phyloP scores from a whole-genome alignment of 1,284 basidiomycete genomes.

The Ganoderma lucidum region DNA sequence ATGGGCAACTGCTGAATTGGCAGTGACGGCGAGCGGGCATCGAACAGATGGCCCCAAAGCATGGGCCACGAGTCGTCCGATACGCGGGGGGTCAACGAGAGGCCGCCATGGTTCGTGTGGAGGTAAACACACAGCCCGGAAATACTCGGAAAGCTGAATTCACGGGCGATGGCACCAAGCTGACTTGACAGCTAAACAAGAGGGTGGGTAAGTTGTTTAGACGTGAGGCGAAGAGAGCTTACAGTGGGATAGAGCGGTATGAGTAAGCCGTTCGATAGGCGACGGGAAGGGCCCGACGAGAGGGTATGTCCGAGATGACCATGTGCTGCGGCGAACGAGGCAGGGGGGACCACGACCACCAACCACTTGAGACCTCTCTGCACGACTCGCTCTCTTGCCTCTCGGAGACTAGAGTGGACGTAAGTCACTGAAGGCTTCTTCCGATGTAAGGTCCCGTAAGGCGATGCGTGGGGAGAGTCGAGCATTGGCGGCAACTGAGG shows the following conservation, averaged over 20 bases:
- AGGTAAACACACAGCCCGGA: slow-evolving; percentile 78
- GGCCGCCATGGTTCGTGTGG: slow-evolving; percentile 63
- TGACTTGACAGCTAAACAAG: slow-evolving; percentile 52
- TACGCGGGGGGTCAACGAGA: slow-evolving; percentile 69
- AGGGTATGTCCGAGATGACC: slow-evolving; percentile 67
- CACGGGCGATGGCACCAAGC: slow-evolving; percentile 77
- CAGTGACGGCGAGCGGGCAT: slow-evolving; percentile 49
- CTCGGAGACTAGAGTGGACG: slow-evolving; percentile 58
- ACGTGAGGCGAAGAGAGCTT: slow-evolving; percentile 39
- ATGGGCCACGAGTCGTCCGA: slow-evolving; percentile 80
- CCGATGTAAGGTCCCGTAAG: slow-evolving; percentile 46
- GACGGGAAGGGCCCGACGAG: slow-evolving; percentile 64
- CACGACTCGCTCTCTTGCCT: slow-evolving; percentile 54
- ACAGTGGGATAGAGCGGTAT: slow-evolving; percentile 82
- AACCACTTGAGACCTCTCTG: slow-evolving; percentile 63
- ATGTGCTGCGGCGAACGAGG: slow-evolving; percentile 64
- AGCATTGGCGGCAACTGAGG: slow-evolving; percentile 23
- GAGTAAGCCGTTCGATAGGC: slow-evolving; percentile 71
- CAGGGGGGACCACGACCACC: slow-evolving; percentile 73
- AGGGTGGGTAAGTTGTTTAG: neutral
- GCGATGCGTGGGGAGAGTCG: slow-evolving; percentile 26
- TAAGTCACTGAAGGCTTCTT: slow-evolving; percentile 64
- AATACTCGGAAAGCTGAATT: slow-evolving; percentile 82
- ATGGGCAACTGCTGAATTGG: slow-evolving; percentile 59
- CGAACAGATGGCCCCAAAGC: slow-evolving; percentile 72